Evolutionary conservation across 2,329 filamentous ascomycete genomes (phyloP), one percentile per base, ranked within the genome.

Genomic region (Hymenoscyphus occultus): DNA sequence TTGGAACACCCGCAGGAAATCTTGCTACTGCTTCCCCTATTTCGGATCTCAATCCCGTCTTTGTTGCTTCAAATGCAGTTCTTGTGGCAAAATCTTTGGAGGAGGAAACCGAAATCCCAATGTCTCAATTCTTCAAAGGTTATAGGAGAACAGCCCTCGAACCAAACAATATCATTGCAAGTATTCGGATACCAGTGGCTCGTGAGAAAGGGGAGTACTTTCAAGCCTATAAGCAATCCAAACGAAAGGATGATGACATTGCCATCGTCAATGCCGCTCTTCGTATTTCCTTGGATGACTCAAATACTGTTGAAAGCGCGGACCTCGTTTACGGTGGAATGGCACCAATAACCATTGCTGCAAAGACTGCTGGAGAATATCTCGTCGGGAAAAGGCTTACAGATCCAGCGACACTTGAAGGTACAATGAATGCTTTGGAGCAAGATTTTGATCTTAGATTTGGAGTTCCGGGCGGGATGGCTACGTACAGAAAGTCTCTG

Each of bases 221-320:
- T 76, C 86, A 90, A 56, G 89, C 94, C 0, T 98, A 97, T 78
- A 99, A 99, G 78, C 94, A 98, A 76, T 88, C 95, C 0, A 99
- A 99, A 81, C 83, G 95, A 70, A 98, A 98, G 75, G 95, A 99
- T 72, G 95, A 99, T 73, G 95, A 99, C 75, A 98, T 99, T 75
- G 95, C 95, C 1, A 98, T 99, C 72, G 95, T 98, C 31, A 98
- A 96, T 59, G 88, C 90, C 35, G 93, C 94, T 1, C 78, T 98
- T 64, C 86, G 92, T 42, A 83, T 98, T 5, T 86, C 84, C 5
- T 78, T 98, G 2, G 84, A 88, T 48, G 84, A 90, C 2, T 82
- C 83, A 1, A 86, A 94, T 54, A 76, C 86, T 1, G 91, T 98
- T 5, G 83, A 88, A 67, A 88, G 89, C 68, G 88, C 86, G 66